These are phyloP conservation scores for Amborella trichopoda DNA, from an alignment of 164 flowering plant species.

Conservation along the genomic window DNA sequence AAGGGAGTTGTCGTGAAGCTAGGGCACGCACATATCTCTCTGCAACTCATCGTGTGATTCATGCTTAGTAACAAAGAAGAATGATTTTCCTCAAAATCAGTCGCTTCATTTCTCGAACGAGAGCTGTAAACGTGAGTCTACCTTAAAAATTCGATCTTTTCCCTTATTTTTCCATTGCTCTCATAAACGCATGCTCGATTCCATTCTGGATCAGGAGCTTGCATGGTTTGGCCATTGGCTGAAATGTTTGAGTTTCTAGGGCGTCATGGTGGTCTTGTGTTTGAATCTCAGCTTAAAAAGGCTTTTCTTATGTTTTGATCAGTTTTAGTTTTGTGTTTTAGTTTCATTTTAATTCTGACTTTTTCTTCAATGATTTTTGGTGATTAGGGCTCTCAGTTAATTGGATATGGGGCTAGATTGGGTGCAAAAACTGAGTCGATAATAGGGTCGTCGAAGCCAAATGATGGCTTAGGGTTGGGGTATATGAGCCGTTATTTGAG, in stretches of 20 bases:
- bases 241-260: conserved; percentile 16
- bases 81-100: conserved; percentile 37
- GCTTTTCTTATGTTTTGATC: too few species aligned
- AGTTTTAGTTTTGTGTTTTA: too few species aligned
- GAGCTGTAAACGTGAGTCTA: conserved; percentile 14
- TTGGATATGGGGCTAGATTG: too few species aligned
- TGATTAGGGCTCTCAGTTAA: too few species aligned
- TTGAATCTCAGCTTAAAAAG: too few species aligned
- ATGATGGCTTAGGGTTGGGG: conserved; percentile 23
- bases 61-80: conserved; percentile 5
- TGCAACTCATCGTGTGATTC: too few species aligned
- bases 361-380: too few species aligned
- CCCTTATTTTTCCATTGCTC: neutral
- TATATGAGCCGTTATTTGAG: conserved; percentile 44
- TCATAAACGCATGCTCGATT: neutral
- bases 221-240: conserved; percentile 15
- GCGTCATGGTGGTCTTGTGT: too few species aligned
- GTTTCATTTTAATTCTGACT: too few species aligned
- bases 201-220: neutral
- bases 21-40: too few species aligned
- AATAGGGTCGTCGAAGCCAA: conserved; percentile 1
- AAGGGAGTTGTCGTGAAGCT: too few species aligned
- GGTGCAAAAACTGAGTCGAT: neutral
- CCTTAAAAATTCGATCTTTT: neutral
- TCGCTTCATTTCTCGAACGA: conserved; percentile 20